A percentile compares a stretch with the other conserved stretches of the same genome.
phyloP scores from a whole-genome alignment of 2,329 filamentous ascomycete species.

The Decorospora gaudefroyi region DNA sequence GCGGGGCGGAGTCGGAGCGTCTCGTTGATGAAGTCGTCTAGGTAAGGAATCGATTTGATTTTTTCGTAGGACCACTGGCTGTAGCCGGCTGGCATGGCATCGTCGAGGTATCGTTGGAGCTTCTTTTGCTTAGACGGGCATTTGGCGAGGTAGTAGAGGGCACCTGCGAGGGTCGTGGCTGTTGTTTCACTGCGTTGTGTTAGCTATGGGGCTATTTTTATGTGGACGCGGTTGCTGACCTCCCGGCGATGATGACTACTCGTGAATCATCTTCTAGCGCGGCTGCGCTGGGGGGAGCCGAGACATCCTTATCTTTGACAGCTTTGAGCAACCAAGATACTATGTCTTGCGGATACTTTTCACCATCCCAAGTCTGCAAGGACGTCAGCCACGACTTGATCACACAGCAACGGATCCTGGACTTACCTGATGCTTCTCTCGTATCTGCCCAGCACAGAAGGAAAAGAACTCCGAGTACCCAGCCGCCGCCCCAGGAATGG shows the following conservation, averaged over 20 bases:
- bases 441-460: constrained; percentile 36
- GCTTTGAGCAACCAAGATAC: constrained; percentile 51
- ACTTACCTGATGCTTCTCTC: constrained; percentile 41
- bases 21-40: constrained; percentile 45
- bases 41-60: constrained; percentile 31
- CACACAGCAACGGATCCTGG: background rate
- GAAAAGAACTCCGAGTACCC: constrained; percentile 39
- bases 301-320: constrained; percentile 44
- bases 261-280: constrained; percentile 43
- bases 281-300: constrained; percentile 38
- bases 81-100: constrained; percentile 29
- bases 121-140: constrained; percentile 35
- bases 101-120: constrained; percentile 40
- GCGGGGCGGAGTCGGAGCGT: constrained; percentile 49
- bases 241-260: constrained; percentile 44
- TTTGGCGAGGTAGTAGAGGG: constrained; percentile 44
- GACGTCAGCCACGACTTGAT: background rate
- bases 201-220: background rate
- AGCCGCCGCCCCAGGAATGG: constrained; percentile 37
- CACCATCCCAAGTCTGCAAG: constrained; percentile 21
- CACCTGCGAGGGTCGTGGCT: constrained; percentile 35
- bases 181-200: constrained; percentile 43
- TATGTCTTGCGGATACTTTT: constrained; percentile 45
- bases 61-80: constrained; percentile 40
- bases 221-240: constrained; percentile 12